Percentiles rank a stretch among this genome's conserved stretches.
Conservation (phyloP, 495 filamentous ascomycete species). For the Xylaria intraflava region DNA sequence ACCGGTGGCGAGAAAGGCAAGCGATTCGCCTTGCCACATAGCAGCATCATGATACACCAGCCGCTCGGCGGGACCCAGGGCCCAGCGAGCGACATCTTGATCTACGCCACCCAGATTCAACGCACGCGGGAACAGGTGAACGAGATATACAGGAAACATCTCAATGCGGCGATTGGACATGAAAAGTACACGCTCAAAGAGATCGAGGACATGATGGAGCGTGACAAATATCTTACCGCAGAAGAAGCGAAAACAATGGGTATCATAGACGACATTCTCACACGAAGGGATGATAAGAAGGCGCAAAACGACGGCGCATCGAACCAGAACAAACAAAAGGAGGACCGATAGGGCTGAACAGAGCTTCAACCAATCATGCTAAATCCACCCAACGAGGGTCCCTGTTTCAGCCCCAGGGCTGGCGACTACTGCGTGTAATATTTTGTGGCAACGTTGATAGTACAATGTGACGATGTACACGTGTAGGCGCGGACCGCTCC, state of each 20-base stretch:
- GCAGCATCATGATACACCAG: conserved; percentile 94
- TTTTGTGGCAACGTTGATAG: neutral
- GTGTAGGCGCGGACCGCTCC: neutral
- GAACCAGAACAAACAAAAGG: neutral
- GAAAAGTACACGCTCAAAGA: conserved; percentile 60
- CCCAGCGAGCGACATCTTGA: conserved; percentile 87
- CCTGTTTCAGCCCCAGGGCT: neutral
- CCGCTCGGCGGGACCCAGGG: conserved; percentile 86
- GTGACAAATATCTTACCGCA: conserved; percentile 89
- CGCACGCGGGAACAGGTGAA: conserved; percentile 79
- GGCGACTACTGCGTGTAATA: neutral
- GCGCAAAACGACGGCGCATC: conserved; percentile 17
- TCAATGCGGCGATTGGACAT: conserved; percentile 63
- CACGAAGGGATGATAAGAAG: conserved; percentile 33
- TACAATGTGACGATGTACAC: neutral
- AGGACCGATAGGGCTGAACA: neutral
- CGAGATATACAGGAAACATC: conserved; percentile 77
- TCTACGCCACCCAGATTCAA: conserved; percentile 95
- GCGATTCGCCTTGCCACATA: conserved; percentile 83
- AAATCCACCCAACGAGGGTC: neutral
- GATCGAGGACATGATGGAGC: conserved; percentile 90
- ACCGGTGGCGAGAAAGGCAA: conserved; percentile 80
- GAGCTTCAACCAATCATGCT: neutral
- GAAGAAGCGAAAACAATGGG: conserved; percentile 83
- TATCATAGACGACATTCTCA: conserved; percentile 83